phyloP scores from a whole-genome alignment of 345 rosid genomes.

The Murraya koenigii region DNA sequence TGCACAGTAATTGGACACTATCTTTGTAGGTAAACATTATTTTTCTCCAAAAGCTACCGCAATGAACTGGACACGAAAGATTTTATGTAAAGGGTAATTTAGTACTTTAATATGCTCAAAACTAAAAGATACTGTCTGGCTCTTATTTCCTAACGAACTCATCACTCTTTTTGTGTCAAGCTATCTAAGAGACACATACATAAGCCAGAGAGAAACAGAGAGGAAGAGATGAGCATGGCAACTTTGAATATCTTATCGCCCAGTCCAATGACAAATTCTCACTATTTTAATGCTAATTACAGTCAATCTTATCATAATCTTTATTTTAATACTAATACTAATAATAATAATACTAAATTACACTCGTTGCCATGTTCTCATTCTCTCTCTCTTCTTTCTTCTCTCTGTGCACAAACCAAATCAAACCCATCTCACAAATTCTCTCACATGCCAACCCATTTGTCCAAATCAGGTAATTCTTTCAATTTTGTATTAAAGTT shows the following conservation, averaged over 20 bases:
- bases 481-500: not conserved
- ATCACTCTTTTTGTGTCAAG: not conserved
- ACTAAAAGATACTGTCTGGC: not conserved
- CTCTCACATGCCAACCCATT: constrained; percentile 28
- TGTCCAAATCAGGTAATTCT: constrained; percentile 42
- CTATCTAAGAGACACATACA: not conserved
- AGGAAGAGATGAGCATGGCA: constrained; percentile 30
- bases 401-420: constrained; percentile 8
- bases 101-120: not conserved
- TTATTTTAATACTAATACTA: not conserved
- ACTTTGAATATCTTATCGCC: constrained; percentile 39
- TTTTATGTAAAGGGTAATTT: not conserved
- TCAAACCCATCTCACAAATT: constrained; percentile 22
- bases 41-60: not conserved
- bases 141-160: not conserved
- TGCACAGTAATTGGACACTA: too few species aligned
- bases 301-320: not conserved
- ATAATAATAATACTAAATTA: not conserved
- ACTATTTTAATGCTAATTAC: constrained; percentile 12
- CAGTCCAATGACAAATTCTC: constrained; percentile 29
- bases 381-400: constrained; percentile 11
- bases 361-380: constrained; percentile 6
- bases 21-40: not conserved
- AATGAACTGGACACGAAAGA: not conserved
- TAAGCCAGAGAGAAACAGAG: not conserved